Base-by-base conservation (phyloP, 805 yeast species). In the Kodamaea kakaduensis region DNA sequence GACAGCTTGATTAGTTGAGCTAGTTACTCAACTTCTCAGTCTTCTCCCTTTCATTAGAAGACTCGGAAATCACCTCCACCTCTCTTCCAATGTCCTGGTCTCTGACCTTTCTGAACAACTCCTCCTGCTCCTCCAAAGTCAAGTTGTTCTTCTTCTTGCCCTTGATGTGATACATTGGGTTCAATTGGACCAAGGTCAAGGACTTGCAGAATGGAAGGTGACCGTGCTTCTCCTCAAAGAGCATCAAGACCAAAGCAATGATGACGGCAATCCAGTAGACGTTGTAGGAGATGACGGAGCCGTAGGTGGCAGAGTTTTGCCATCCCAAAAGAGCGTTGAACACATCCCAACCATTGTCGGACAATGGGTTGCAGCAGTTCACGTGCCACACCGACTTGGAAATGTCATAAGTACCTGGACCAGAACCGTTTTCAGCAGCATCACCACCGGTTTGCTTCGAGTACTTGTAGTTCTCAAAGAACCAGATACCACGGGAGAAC, bases 251-350 rank as follows among this genome's bases (percentile, higher is more conserved):
- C 29, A 90, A 54, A 23, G 71, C 61, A 15, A 66, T 42, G 43
- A 83, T 81, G 37, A 87, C 57, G 25, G 64, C 59, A 36, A 89
- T 50, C 98, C 98, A 90, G 71, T 90, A 90, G 44, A 82, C 46
- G 66, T 87, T 88, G 71, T 90, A 90, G 32, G 89, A 77, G 36
- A 90, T 66, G 41, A 90, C 89, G 4, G 96, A 86, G 38, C 97
- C 96, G 57, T 85, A 75, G 46, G 95, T 87, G 41, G 96, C 97
- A 36, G 95, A 77, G 65, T 90, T 90, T 68, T 88, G 96, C 98
- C 98, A 90, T 44, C 97, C 98, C 45, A 90, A 69, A 38, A 90
- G 61, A 17, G 97, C 86, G 56, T 90, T 90, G 74, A 90, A 90
- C 43, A 90, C 80, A 75, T 88, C 96, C 97, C 97, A 90, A 67